Base-by-base conservation (phyloP, 1,284 basidiomycete genomes). In the Bothia castanella region DNA sequence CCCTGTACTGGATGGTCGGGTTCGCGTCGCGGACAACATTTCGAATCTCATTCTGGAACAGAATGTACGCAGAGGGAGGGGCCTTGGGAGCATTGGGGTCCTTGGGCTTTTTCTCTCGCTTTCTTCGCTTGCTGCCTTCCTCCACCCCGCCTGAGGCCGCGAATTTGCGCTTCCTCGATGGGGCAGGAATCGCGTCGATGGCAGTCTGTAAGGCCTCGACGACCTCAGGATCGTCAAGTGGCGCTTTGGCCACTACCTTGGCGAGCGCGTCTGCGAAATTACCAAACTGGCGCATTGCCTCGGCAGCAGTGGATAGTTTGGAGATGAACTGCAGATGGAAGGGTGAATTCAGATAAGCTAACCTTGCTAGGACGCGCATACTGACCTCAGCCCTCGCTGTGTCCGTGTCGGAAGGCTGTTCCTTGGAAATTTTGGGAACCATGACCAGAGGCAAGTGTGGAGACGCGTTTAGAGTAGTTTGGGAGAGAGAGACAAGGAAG, bases 71-170 rank as follows among this genome's bases (percentile, higher is more conserved):
- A 17, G 92, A 92, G 19, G 94, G 81, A 23, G 96, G 93, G 16
- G 93, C 85, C 72, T 97, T 97, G 37, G 96, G 96, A 51, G 92
- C 92, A 68, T 93, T 88, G 31, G 93, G 93, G 67, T 99, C 95
- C 68, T 85, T 92, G 50, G 72, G 69, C 61, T 85, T 86, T 64
- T 82, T 87, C 63, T 67, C 71, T 52, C 64, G 61, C 59, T 58
- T 71, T 66, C 57, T 63, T 65, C 62, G 68, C 65, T 77, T 83
- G 45, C 74, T 74, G 35, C 56, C 55, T 36, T 67, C 72, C 1
- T 72, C 74, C 10, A 62, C 74, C 74, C 78, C 21, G 69, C 72
- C 72, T 12, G 69, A 60, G 23, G 61, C 67, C 2, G 66, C 67
- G 35, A 74, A 70, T 63, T 82, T 85, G 61, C 79, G 79, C 62